Conservation (phyloP, 2,329 filamentous ascomycete genomes). For the Hypoxylon sp. region DNA sequence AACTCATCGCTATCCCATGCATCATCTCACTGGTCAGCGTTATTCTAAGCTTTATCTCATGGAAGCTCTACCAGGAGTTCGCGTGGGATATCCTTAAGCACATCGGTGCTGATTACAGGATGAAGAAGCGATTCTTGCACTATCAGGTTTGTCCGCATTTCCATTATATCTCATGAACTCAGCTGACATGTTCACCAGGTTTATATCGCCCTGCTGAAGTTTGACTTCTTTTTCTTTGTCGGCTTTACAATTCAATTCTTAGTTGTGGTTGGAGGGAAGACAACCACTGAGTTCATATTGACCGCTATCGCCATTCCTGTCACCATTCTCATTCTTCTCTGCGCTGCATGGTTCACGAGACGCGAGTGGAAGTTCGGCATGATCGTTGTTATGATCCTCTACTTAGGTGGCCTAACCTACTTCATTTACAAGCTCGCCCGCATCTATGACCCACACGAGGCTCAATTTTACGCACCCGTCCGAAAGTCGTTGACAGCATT, state of each 20-base stretch:
- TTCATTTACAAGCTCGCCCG: slow-evolving; percentile 98
- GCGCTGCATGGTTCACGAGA: slow-evolving; percentile 87
- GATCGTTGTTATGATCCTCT: slow-evolving; percentile 83
- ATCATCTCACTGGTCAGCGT: slow-evolving; percentile 84
- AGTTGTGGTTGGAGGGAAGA: slow-evolving; percentile 83
- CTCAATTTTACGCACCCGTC: slow-evolving; percentile 79
- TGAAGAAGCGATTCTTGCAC: slow-evolving; percentile 96
- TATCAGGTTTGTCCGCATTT: slow-evolving; percentile 79
- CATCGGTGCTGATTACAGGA: slow-evolving; percentile 94
- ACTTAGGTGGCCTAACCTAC: slow-evolving; percentile 90
- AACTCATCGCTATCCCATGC: slow-evolving; percentile 86
- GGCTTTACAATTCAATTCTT: slow-evolving; percentile 98
- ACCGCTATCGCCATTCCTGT: slow-evolving; percentile 92
- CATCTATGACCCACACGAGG: slow-evolving; percentile 82
- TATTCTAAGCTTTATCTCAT: slow-evolving; percentile 81
- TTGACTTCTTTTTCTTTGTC: slow-evolving; percentile 99
- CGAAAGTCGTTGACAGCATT: slow-evolving; percentile 91
- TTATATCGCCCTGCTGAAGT: slow-evolving; percentile 97
- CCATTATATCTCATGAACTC: neutral
- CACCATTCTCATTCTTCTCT: slow-evolving; percentile 88
- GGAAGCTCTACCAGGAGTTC: slow-evolving; percentile 98
- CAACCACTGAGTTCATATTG: slow-evolving; percentile 83
- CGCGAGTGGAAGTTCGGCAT: slow-evolving; percentile 86
- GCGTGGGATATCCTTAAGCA: slow-evolving; percentile 99
- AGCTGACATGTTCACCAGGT: slow-evolving; percentile 70